Percentiles rank a stretch among this genome's conserved stretches.
Evolutionary conservation across 2,329 filamentous ascomycete species (phyloP).

Genomic region (Scedosporium boydii): DNA sequence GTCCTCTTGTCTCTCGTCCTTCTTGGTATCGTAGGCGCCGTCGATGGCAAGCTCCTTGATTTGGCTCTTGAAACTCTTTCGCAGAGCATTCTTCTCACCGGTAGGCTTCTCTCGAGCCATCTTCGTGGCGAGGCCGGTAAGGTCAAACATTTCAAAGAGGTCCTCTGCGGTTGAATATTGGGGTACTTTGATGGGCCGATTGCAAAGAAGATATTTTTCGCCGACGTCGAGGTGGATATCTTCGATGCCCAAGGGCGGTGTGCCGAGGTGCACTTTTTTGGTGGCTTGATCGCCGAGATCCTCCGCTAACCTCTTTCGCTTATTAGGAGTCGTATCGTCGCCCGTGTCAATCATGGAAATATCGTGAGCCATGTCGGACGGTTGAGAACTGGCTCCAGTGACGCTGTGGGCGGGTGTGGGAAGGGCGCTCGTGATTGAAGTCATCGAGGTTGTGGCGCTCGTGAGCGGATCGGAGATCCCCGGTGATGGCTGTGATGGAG

Average conservation of each 20-base stretch:
- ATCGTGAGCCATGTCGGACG: constrained; percentile 32
- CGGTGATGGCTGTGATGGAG: constrained; percentile 52
- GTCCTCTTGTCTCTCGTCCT: constrained; percentile 42
- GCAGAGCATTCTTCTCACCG: constrained; percentile 56
- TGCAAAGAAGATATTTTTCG: constrained; percentile 57
- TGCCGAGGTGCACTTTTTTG: constrained; percentile 54
- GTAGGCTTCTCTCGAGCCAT: constrained; percentile 55
- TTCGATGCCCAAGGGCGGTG: constrained; percentile 42
- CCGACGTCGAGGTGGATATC: constrained; percentile 58
- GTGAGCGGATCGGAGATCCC: constrained; percentile 41
- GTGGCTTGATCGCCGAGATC: constrained; percentile 46
- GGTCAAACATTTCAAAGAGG: constrained; percentile 48
- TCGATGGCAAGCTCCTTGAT: constrained; percentile 54
- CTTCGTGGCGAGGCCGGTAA: constrained; percentile 47
- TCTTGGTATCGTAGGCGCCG: constrained; percentile 52
- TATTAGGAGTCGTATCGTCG: constrained; percentile 42
- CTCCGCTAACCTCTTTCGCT: constrained; percentile 51
- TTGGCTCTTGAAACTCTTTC: constrained; percentile 60
- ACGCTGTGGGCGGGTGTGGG: constrained; percentile 56
- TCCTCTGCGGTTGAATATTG: constrained; percentile 33
- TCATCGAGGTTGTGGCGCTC: constrained; percentile 42
- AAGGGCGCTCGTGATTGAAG: constrained; percentile 41
- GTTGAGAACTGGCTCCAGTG: constrained; percentile 41
- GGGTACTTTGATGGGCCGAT: constrained; percentile 12
- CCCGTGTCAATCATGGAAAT: constrained; percentile 23